Evolutionary conservation across 257 asterid genomes (phyloP).

Genomic region (Voacanga thouarsii): DNA sequence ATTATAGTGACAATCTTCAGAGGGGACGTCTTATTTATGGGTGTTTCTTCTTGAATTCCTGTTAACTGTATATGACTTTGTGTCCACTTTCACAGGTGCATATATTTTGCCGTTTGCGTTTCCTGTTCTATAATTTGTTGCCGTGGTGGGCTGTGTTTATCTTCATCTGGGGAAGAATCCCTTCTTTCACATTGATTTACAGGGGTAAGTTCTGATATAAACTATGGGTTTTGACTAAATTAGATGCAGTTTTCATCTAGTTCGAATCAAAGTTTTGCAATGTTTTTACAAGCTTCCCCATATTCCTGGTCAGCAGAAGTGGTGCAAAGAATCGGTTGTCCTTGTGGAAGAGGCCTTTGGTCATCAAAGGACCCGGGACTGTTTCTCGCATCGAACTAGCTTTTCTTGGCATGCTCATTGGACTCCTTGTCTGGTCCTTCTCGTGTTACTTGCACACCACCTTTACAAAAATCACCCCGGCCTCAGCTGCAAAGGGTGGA

Average conservation of each 20-base stretch:
- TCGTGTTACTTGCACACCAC: conserved; percentile 37
- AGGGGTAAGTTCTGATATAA: conserved; percentile 30
- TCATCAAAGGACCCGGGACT: conserved; percentile 67
- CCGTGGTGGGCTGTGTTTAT: conserved; percentile 66
- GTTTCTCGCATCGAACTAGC: conserved; percentile 67
- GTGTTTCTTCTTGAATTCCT: no score
- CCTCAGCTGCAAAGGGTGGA: conserved; percentile 46
- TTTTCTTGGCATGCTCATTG: conserved; percentile 68
- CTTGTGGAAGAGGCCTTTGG: conserved; percentile 66
- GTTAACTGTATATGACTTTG: no score
- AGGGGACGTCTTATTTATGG: no score
- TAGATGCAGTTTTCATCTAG: background rate
- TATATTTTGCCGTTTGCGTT: conserved; percentile 38
- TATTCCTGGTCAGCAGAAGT: conserved; percentile 25
- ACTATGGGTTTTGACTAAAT: background rate
- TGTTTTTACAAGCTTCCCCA: background rate
- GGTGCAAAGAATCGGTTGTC: conserved; percentile 25
- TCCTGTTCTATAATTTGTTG: conserved; percentile 63
- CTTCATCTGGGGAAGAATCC: conserved; percentile 56
- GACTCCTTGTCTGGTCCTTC: conserved; percentile 57
- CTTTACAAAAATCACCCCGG: conserved; percentile 46
- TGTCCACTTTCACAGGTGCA: conserved; percentile 41
- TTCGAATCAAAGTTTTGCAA: background rate
- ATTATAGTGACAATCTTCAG: background rate
- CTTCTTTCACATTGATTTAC: conserved; percentile 9